Evolutionary conservation across 169 alveolate species (phyloP), one percentile per base, ranked within the genome.

Genomic region (Neospora caninum): DNA sequence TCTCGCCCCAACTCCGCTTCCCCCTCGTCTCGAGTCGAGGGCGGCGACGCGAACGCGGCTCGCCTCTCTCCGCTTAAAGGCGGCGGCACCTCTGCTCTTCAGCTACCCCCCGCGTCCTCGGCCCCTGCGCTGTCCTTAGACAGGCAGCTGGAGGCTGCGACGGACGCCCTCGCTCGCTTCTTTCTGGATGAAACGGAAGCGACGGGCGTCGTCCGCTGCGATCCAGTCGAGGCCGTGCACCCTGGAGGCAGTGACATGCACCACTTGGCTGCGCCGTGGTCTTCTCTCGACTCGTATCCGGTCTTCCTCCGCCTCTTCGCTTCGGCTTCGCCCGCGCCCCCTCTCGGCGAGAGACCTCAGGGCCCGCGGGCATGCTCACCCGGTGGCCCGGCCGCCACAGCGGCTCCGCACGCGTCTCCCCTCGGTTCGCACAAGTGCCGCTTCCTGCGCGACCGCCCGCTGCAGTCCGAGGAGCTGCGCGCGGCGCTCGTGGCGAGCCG

Each of bases 391-490:
- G 39, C 45, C 86, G 20, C 49, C 45, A 10, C 73, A 1, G n/a
- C 73, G 4, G 25, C 31, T 29, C 10, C 42, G 4, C n/a, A 7
- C 18, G 64, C 73, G 73, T 4, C 73, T 64, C n/a, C 73, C 73
- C 20, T 27, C 31, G 73, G 73, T 22, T 78, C 86, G 45, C 9
- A 78, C 20, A 78, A n/a, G 25, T 38, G 67, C 89, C n/a, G 89
- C 34, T 82, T 41, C 25, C n/a, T 82, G 89, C 89, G 89, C 69
- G 89, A 82, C 67, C 89, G 89, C n/a, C 36, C 54, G 41, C 67
- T 82, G 69, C 54, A 82, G 89, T 13, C 58, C 36, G 89, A 82
- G 89, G 67, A 82, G 34, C 42, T 43, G n/a, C 67, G 31, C 9
- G 89, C 27, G 64, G 58, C 89, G 38, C 41, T 82, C 69, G 41